Base-by-base conservation (phyloP, 495 filamentous ascomycete genomes). In the Podospora fimiseda region DNA sequence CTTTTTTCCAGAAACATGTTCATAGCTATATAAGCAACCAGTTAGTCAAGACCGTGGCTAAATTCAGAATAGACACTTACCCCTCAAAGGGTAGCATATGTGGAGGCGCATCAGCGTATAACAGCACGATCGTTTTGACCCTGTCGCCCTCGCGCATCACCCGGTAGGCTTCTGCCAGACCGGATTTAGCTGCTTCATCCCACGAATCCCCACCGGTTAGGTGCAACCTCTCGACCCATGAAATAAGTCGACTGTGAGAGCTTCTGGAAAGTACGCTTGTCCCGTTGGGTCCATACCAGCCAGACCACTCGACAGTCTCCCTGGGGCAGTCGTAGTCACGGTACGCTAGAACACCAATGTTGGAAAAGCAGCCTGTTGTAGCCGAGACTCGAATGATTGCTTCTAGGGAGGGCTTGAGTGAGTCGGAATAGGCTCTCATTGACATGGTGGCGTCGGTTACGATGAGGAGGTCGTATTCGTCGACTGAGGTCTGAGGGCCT, bases 51-150 rank as follows among this genome's bases (percentile, higher is more conserved):
- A n/a, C n/a, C n/a, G n/a, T n/a, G n/a, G n/a, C n/a, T n/a, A n/a
- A n/a, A n/a, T n/a, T n/a, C n/a, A n/a, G n/a, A n/a, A n/a, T n/a
- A n/a, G n/a, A n/a, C 30, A 11, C 45, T 51, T 18, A 40, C 55
- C 18, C 52, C 0, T 16, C 23, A 60, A 30, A 18, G 18, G 37
- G 49, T 16, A 42, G 22, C 11, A 62, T 64, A 52, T 77, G 74
- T 1, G 74, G 74, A 3, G 74, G 71, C 1, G 74, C 75, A 52
- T 79, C 75, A 2, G 72, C 70, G 46, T 73, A 79, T 4, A 77
- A 51, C 1, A 79, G 50, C 22, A 76, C 61, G 13, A 79, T 52
- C 7, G 75, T 79, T 20, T 66, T 69, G 1, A 6, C 18, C 4
- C 43, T 22, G 11, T 23, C 73, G 11, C 71, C 67, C 7, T 61